Percentiles rank a stretch among this genome's conserved stretches.
Evolutionary conservation across 2,329 filamentous ascomycete genomes (phyloP).

Genomic region (Reticulascus tulasneorum): DNA sequence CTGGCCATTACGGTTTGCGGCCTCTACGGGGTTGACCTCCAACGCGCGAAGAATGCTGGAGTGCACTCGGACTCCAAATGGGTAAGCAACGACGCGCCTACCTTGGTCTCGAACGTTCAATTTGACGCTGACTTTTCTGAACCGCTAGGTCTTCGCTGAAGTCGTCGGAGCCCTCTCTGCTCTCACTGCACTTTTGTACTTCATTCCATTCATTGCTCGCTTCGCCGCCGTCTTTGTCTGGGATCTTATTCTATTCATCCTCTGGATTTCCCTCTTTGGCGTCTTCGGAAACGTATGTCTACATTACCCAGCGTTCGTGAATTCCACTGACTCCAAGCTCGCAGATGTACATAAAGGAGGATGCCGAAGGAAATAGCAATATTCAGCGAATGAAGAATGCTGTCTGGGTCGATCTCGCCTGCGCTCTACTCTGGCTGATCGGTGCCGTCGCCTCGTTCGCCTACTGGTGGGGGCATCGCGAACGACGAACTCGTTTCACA

Average conservation of each 20-base stretch:
- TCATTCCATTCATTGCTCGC: constrained; percentile 57
- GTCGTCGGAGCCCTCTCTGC: constrained; percentile 64
- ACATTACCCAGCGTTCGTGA: neutral
- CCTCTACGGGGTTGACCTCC: constrained; percentile 70
- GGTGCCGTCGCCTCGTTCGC: constrained; percentile 51
- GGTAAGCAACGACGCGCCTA: constrained; percentile 40
- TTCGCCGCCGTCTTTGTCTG: constrained; percentile 57
- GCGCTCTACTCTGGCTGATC: constrained; percentile 72
- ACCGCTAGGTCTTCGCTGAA: constrained; percentile 62
- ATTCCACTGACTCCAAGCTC: neutral
- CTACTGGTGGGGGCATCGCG: constrained; percentile 57
- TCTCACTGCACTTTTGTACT: constrained; percentile 61
- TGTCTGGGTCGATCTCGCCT: constrained; percentile 76
- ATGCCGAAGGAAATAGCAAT: constrained; percentile 58
- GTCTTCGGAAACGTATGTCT: constrained; percentile 64
- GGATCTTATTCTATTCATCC: constrained; percentile 68
- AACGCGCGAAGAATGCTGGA: constrained; percentile 44
- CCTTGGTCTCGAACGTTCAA: neutral
- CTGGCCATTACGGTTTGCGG: constrained; percentile 74
- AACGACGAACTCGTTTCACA: constrained; percentile 52
- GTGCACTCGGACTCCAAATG: constrained; percentile 62
- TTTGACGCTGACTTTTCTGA: neutral
- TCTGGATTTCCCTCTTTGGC: constrained; percentile 80
- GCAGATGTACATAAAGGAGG: constrained; percentile 66
- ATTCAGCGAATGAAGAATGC: constrained; percentile 79